Conservation (phyloP, 1,284 basidiomycete genomes). For the Trichosporon ovoides region DNA sequence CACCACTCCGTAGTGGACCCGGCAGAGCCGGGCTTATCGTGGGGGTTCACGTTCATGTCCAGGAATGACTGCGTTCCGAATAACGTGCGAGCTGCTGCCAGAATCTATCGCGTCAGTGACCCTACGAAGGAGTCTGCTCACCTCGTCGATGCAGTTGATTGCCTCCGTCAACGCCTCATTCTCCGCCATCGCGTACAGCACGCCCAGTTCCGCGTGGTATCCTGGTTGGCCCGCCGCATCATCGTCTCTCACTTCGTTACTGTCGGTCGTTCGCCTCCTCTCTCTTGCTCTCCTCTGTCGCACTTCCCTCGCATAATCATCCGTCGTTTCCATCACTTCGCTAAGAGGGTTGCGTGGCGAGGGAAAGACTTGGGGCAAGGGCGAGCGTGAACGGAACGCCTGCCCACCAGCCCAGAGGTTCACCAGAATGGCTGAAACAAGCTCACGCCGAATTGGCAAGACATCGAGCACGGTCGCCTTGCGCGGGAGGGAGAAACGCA, state of each 20-base stretch:
- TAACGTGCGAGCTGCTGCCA: conserved; percentile 41
- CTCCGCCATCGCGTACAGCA: conserved; percentile 48
- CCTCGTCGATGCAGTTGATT: conserved; percentile 45
- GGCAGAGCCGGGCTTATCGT: neutral
- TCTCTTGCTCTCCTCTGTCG: conserved; percentile 13
- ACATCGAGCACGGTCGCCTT: conserved; percentile 51
- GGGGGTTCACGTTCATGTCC: conserved; percentile 10
- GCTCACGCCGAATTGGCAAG: conserved; percentile 49
- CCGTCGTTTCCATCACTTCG: conserved; percentile 41
- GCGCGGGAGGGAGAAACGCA: conserved; percentile 46
- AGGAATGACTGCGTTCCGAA: conserved; percentile 44
- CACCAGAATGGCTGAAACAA: conserved; percentile 50
- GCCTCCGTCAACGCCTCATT: conserved; percentile 45
- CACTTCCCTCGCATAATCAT: conserved; percentile 35
- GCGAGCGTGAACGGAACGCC: conserved; percentile 48
- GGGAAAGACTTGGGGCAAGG: conserved; percentile 52
- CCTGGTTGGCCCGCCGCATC: neutral
- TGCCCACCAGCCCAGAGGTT: conserved; percentile 50
- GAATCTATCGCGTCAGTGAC: conserved; percentile 24
- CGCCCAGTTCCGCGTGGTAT: conserved; percentile 35
- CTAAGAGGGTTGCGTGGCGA: conserved; percentile 46
- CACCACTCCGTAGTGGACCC: neutral
- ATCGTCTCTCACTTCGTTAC: neutral
- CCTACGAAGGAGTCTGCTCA: conserved; percentile 24
- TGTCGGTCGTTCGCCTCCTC: conserved; percentile 8